Percentiles rank a stretch among this genome's conserved stretches.
phyloP scores from a whole-genome alignment of 768 basidiomycete species.

The Suillus placidus region DNA sequence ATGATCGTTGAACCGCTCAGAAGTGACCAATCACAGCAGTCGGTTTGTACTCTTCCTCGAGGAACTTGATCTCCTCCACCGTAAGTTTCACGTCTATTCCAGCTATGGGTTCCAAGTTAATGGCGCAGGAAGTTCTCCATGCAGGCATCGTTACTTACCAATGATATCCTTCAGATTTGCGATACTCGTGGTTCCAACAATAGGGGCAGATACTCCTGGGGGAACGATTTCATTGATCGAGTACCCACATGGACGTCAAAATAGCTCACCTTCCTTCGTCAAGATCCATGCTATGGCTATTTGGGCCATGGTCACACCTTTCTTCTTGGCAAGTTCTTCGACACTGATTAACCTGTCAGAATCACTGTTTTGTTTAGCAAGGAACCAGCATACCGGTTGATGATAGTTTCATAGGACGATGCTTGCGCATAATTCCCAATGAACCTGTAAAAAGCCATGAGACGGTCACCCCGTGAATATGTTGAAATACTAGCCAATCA shows the following conservation, averaged over 20 bases:
- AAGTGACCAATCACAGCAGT: slow-evolving; percentile 43
- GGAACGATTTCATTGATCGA: neutral
- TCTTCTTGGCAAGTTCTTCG: slow-evolving; percentile 41
- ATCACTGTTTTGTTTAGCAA: neutral
- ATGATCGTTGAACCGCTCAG: slow-evolving; percentile 11
- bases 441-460: slow-evolving; percentile 25
- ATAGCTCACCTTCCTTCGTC: slow-evolving; percentile 30
- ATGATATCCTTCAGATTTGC: slow-evolving; percentile 45
- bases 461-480: neutral
- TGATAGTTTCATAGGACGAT: slow-evolving; percentile 27
- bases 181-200: slow-evolving; percentile 46
- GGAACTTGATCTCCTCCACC: slow-evolving; percentile 48
- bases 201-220: slow-evolving; percentile 43
- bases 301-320: slow-evolving; percentile 44
- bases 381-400: slow-evolving; percentile 26
- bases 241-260: neutral
- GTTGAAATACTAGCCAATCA: slow-evolving; percentile 24
- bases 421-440: slow-evolving; percentile 27
- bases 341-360: slow-evolving; percentile 30
- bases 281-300: slow-evolving; percentile 45
- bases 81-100: slow-evolving; percentile 46
- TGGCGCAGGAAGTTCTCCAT: neutral
- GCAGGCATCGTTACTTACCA: slow-evolving; percentile 24
- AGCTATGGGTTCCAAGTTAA: slow-evolving; percentile 24
- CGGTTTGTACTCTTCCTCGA: slow-evolving; percentile 49